Evolutionary conservation across 2,329 filamentous ascomycete genomes (phyloP).

Genomic region (Stachybotrys chlorohalonatus): DNA sequence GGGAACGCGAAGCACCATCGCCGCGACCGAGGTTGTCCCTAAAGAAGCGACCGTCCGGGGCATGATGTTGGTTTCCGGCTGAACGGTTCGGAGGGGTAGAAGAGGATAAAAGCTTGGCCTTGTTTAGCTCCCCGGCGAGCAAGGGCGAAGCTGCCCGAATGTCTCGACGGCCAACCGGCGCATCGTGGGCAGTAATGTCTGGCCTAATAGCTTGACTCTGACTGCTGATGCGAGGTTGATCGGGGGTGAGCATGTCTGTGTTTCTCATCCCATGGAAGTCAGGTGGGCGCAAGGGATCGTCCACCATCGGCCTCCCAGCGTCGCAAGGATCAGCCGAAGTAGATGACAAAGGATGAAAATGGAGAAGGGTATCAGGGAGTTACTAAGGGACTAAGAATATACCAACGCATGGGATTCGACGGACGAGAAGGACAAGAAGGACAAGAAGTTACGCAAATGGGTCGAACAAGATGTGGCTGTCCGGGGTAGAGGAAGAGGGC

Average conservation of each 20-base stretch:
- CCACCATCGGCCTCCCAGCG: background rate
- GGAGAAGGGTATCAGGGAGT: background rate
- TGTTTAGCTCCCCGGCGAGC: background rate
- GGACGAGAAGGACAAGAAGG: too few relatives aligned
- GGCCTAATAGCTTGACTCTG: conserved; percentile 17
- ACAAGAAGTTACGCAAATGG: background rate
- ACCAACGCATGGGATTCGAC: too few relatives aligned
- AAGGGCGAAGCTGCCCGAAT: background rate
- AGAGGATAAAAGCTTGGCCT: background rate
- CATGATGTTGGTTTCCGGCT: conserved; percentile 14
- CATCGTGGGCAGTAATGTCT: conserved; percentile 12
- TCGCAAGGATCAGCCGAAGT: background rate
- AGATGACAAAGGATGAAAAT: background rate
- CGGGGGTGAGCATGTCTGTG: conserved; percentile 21
- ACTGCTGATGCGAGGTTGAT: conserved; percentile 18
- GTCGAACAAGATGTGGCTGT: background rate
- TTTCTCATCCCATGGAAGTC: conserved; percentile 13
- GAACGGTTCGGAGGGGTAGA: background rate
- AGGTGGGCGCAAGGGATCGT: background rate
- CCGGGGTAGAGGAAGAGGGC: background rate
- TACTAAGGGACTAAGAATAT: background rate
- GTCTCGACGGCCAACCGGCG: background rate
- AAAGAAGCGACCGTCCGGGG: conserved; percentile 23
- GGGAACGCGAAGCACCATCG: conserved; percentile 16
- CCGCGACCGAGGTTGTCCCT: conserved; percentile 16